These are phyloP conservation scores for Fomes fomentarius DNA, from an alignment of 1,284 basidiomycete species.

Conservation along the genomic window DNA sequence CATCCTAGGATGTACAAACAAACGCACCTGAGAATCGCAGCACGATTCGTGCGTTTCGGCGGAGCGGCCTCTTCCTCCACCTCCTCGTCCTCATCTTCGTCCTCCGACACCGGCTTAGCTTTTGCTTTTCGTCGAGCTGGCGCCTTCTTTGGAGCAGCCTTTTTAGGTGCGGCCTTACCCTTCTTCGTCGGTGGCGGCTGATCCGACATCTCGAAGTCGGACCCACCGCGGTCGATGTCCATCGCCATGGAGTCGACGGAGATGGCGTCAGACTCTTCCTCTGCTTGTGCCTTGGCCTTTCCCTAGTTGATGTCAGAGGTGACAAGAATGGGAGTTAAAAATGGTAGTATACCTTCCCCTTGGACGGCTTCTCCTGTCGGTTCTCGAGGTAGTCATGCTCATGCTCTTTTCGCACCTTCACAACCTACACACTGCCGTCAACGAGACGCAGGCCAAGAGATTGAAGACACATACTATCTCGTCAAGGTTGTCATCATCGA, in stretches of 20 bases:
- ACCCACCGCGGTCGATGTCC: slow-evolving; percentile 31
- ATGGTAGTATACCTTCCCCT: slow-evolving; percentile 30
- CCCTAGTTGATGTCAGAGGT: no score
- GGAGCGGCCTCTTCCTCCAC: slow-evolving; percentile 56
- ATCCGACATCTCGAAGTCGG: slow-evolving; percentile 42
- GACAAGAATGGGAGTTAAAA: no score
- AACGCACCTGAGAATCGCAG: slow-evolving; percentile 62
- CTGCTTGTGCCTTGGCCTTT: slow-evolving; percentile 54
- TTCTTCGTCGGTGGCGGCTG: slow-evolving; percentile 55
- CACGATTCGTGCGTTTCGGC: slow-evolving; percentile 64
- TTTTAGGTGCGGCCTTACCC: slow-evolving; percentile 40
- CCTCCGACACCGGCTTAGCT: slow-evolving; percentile 34
- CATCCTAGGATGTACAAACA: not conserved
- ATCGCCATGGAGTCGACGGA: slow-evolving; percentile 80
- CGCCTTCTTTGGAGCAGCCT: slow-evolving; percentile 5
- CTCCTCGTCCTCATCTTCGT: slow-evolving; percentile 61
- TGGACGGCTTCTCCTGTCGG: slow-evolving; percentile 30
- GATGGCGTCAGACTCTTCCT: slow-evolving; percentile 45
- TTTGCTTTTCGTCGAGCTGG: slow-evolving; percentile 11
- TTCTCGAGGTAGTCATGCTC: slow-evolving; percentile 61
- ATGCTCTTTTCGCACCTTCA: slow-evolving; percentile 66
- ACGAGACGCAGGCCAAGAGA: not conserved
- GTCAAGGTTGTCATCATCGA: slow-evolving; percentile 70
- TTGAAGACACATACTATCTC: slow-evolving; percentile 65
- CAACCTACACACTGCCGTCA: slow-evolving; percentile 47